These are phyloP conservation scores for Neocatenulostroma microsporum DNA, from an alignment of 2,329 filamentous ascomycete genomes.

Conservation along the genomic window DNA sequence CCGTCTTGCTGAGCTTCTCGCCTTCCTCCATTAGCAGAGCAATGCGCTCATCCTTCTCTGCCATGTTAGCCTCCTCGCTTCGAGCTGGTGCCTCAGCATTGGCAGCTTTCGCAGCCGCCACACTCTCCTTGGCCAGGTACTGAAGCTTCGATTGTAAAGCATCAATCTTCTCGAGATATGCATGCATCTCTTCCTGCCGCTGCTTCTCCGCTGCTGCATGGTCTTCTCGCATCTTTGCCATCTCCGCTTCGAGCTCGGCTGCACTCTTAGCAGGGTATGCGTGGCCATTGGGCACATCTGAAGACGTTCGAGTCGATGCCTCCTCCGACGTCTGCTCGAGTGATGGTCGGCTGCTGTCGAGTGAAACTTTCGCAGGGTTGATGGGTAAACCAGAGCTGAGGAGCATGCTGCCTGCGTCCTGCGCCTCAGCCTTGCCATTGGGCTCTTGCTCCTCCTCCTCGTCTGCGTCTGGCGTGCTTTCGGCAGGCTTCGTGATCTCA, in stretches of 20 bases:
- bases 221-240: constrained; percentile 44
- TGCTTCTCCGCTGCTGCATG: constrained; percentile 47
- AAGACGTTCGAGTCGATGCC: constrained; percentile 10
- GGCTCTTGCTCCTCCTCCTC: constrained; percentile 5
- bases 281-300: constrained; percentile 18
- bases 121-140: constrained; percentile 73
- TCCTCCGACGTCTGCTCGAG: constrained; percentile 11
- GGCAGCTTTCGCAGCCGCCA: constrained; percentile 64
- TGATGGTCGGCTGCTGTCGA: constrained; percentile 22
- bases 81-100: constrained; percentile 55
- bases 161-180: constrained; percentile 83
- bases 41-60: constrained; percentile 86
- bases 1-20: constrained; percentile 74
- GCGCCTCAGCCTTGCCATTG: not conserved
- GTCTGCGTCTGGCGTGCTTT: constrained; percentile 5
- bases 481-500: too few species aligned
- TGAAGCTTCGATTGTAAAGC: constrained; percentile 84
- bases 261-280: constrained; percentile 26
- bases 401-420: constrained; percentile 15
- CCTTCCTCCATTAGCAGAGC: constrained; percentile 87
- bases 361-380: constrained; percentile 27
- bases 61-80: constrained; percentile 67
- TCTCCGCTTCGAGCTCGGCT: constrained; percentile 36
- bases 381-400: constrained; percentile 27
- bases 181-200: constrained; percentile 74